Conservation (phyloP, 2,329 filamentous ascomycete species). For the Onygena corvina region DNA sequence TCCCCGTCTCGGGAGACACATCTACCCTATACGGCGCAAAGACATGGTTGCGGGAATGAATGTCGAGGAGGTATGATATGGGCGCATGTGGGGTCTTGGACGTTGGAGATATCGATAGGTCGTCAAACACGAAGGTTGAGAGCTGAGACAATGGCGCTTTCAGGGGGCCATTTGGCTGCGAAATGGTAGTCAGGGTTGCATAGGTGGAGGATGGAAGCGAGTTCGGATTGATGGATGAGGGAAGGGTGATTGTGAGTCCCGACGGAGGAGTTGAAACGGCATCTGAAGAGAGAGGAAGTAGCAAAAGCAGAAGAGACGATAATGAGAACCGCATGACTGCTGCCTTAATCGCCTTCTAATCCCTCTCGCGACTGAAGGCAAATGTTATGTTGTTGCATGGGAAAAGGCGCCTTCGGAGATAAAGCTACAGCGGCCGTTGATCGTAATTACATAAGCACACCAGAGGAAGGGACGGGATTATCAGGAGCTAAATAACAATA, state of each 20-base stretch:
- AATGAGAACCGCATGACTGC: constrained; percentile 8
- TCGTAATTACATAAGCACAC: constrained; percentile 14
- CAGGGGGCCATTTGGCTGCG: constrained; percentile 38
- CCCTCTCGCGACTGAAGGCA: background rate
- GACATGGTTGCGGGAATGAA: constrained; percentile 60
- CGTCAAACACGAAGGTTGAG: constrained; percentile 64
- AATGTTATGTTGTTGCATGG: background rate
- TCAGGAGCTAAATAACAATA: constrained; percentile 2
- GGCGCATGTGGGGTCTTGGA: constrained; percentile 18
- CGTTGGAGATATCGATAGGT: constrained; percentile 41
- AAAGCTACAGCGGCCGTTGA: too few relatives aligned
- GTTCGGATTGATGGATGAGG: constrained; percentile 34
- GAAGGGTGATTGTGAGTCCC: constrained; percentile 30
- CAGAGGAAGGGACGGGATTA: too few relatives aligned
- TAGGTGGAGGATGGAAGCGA: constrained; percentile 37
- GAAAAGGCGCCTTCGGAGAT: too few relatives aligned
- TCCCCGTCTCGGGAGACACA: constrained; percentile 30
- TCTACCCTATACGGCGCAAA: constrained; percentile 78
- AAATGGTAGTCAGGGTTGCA: constrained; percentile 39
- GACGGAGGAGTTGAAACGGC: constrained; percentile 12
- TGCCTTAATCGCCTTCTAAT: background rate
- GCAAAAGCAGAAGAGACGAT: constrained; percentile 16
- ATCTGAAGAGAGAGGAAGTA: constrained; percentile 16
- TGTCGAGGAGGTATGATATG: constrained; percentile 63
- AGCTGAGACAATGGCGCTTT: constrained; percentile 53